A percentile compares a stretch with the other conserved stretches of the same genome.
Conservation (phyloP, 2,329 filamentous ascomycete genomes). For the Pseudocercospora pini-densiflorae region DNA sequence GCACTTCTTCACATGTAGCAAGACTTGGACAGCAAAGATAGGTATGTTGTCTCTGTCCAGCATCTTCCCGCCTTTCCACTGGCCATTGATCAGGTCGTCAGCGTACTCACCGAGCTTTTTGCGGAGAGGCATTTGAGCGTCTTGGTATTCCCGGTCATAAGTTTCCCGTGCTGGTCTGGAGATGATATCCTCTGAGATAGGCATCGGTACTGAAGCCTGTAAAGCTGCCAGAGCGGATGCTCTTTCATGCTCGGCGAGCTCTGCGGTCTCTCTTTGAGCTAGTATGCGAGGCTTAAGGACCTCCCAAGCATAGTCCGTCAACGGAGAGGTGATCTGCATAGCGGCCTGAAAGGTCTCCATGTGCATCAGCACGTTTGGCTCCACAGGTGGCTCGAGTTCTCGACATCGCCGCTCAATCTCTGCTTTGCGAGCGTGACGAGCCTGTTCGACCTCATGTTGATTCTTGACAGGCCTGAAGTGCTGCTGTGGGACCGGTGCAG, state of each 20-base stretch:
- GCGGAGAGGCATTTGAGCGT: constrained; percentile 69
- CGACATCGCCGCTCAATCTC: constrained; percentile 74
- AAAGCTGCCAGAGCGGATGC: constrained; percentile 46
- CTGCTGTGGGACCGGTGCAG: constrained; percentile 23
- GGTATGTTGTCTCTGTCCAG: constrained; percentile 67
- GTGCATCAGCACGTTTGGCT: constrained; percentile 65
- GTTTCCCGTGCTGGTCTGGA: constrained; percentile 61
- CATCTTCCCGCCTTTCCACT: constrained; percentile 67
- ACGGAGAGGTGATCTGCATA: constrained; percentile 68
- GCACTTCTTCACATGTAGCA: constrained; percentile 62
- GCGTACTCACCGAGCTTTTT: constrained; percentile 68
- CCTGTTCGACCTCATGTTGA: constrained; percentile 64
- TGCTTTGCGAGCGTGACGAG: constrained; percentile 66
- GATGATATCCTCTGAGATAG: constrained; percentile 53
- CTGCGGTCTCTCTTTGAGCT: constrained; percentile 68
- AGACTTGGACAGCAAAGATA: constrained; percentile 72
- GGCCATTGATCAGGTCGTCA: constrained; percentile 69
- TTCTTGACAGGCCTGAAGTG: constrained; percentile 54
- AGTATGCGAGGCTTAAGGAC: constrained; percentile 69
- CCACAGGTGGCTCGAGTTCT: constrained; percentile 68
- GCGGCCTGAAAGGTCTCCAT: constrained; percentile 77
- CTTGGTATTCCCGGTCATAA: constrained; percentile 72
- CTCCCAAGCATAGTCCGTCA: constrained; percentile 73
- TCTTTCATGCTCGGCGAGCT: constrained; percentile 59
- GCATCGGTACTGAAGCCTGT: constrained; percentile 53